Base-by-base conservation (phyloP, 2,329 filamentous ascomycete genomes). In the Alternaria viburni region DNA sequence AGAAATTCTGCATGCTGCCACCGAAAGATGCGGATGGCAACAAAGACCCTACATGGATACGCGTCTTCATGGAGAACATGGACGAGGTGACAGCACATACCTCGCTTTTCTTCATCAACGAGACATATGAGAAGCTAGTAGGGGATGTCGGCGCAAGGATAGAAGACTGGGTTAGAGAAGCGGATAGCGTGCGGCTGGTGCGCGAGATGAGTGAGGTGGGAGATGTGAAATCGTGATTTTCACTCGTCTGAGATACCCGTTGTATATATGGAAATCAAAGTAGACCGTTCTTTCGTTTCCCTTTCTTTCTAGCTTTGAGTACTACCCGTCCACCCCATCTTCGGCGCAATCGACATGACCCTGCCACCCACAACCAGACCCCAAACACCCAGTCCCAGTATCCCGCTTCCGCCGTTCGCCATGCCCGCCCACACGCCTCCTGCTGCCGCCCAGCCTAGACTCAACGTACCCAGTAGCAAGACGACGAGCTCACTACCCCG, bases 51-150 rank as follows among this genome's bases (percentile, higher is more conserved):
- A 87, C 89, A 15, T 97, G 94, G 93, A 83, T 93, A 1, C 85
- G 90, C 47, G 87, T 97, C 3, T 90, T 89, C 72, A 96, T 97
- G 91, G 86, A 90, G 61, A 89, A 89, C 56, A 89, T 96, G 64
- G 93, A 97, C 74, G 92, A 97, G 79, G 91, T 97, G 1, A 89
- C 88, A 7, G 94, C 93, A 10, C 93, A 97, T 77, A 95, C 92
- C 65, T 90, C 91, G 0, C 82, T 97, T 55, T 97, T 97, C 81
- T 87, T 92, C 12, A 81, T 88, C 0, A 89, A 90, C 7, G 85
- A 89, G 63, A 90, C 92, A 61, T 95, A 96, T 74, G 91, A 93
- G 71, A 81, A 81, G 66, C 81, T 95, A n/a, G 89, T 95, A n/a
- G 90, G 89, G 0, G 90, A 94, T 77, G 89, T 93, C 3, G 89